A percentile compares a stretch with the other conserved stretches of the same genome.
These are phyloP conservation scores for Shiraia sp. DNA, from an alignment of 2,329 filamentous ascomycete species.

Conservation along the genomic window DNA sequence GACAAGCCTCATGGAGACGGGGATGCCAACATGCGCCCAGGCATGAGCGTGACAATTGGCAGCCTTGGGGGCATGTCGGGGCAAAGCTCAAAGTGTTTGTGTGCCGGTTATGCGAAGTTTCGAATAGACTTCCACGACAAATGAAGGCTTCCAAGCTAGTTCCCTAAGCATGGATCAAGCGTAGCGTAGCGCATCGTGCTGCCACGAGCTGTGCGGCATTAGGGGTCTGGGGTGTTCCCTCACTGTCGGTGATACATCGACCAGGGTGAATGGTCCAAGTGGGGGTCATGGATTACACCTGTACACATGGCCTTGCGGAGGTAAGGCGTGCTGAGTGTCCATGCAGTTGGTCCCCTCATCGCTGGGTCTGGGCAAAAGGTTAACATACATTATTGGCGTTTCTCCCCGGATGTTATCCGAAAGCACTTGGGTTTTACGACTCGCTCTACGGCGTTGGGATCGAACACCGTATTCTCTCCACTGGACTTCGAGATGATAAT, in stretches of 20 bases:
- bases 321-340: slow-evolving; percentile 2
- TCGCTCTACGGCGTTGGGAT: no score
- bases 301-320: slow-evolving; percentile 9
- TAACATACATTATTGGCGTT: slow-evolving; percentile 29
- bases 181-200: neutral
- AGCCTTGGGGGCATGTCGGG: neutral
- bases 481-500: slow-evolving; percentile 23
- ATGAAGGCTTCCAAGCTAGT: neutral
- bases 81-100: neutral
- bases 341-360: slow-evolving; percentile 2
- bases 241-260: slow-evolving; percentile 7
- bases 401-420: neutral
- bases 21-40: no score
- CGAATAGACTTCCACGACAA: slow-evolving; percentile 2
- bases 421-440: no score
- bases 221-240: slow-evolving; percentile 1
- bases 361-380: slow-evolving; percentile 8
- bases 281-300: slow-evolving; percentile 10
- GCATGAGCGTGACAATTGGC: neutral
- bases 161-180: neutral
- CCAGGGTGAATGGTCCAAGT: slow-evolving; percentile 16
- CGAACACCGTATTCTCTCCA: no score
- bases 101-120: slow-evolving; percentile 7
- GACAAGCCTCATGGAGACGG: neutral
- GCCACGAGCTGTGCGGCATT: slow-evolving; percentile 11